Evolutionary conservation across 495 filamentous ascomycete genomes (phyloP).

Genomic region (Penicillium lividum): DNA sequence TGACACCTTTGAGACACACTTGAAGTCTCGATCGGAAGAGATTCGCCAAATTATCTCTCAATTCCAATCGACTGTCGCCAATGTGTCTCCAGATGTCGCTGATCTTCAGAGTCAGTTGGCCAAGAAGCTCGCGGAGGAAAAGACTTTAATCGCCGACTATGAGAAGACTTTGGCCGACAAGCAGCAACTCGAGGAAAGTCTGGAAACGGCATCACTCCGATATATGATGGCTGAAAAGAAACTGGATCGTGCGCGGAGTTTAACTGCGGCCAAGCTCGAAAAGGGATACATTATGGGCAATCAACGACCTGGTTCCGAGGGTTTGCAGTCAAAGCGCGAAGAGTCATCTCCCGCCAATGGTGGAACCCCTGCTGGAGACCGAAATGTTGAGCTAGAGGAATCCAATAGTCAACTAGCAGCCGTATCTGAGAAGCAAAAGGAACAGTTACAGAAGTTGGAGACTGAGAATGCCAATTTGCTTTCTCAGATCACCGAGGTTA

Average conservation of each 20-base stretch:
- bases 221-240: constrained; percentile 95
- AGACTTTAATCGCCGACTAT: constrained; percentile 72
- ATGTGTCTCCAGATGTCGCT: constrained; percentile 60
- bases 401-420: constrained; percentile 73
- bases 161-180: constrained; percentile 77
- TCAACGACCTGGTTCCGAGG: constrained; percentile 49
- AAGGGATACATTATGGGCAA: constrained; percentile 75
- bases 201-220: constrained; percentile 81
- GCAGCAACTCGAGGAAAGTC: constrained; percentile 75
- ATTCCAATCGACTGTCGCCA: constrained; percentile 49
- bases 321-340: constrained; percentile 57
- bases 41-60: constrained; percentile 62
- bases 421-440: constrained; percentile 76
- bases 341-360: constrained; percentile 55
- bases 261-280: constrained; percentile 89
- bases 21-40: constrained; percentile 60
- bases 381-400: constrained; percentile 61
- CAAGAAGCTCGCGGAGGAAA: constrained; percentile 74
- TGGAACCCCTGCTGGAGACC: constrained; percentile 51
- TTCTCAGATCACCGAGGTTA: constrained; percentile 72
- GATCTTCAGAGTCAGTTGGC: constrained; percentile 74
- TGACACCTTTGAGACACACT: constrained; percentile 72
- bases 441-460: constrained; percentile 77
- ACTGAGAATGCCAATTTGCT: constrained; percentile 77
- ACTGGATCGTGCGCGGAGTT: constrained; percentile 81